These are phyloP conservation scores for Styphnolobium japonicum DNA, from an alignment of 306 rosid genomes.

Conservation along the genomic window DNA sequence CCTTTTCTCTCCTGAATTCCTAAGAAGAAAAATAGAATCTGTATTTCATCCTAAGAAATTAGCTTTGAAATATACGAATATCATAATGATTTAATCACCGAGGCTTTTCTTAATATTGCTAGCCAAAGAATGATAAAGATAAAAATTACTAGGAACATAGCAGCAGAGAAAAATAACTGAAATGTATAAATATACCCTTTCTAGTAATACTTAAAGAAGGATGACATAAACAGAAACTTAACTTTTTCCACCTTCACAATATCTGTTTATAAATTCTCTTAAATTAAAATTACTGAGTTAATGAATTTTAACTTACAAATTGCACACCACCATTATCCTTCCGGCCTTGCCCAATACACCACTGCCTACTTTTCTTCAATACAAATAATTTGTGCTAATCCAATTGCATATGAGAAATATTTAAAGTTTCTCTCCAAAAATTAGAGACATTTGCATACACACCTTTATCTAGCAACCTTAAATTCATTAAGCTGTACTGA, in stretches of 20 bases:
- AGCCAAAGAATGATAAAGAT: neutral
- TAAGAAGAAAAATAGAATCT: neutral
- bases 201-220: neutral
- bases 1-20: neutral
- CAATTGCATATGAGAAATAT: neutral
- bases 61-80: neutral
- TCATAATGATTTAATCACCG: neutral
- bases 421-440: neutral
- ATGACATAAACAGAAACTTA: neutral
- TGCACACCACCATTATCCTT: neutral
- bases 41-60: neutral
- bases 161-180: neutral
- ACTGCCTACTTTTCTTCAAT: neutral
- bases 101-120: neutral
- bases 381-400: neutral
- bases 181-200: neutral
- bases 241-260: neutral
- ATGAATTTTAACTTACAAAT: constrained; percentile 1
- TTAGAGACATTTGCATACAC: neutral
- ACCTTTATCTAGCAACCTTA: neutral
- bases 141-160: neutral
- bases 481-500: neutral
- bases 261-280: neutral
- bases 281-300: neutral
- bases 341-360: neutral